phyloP scores from a whole-genome alignment of 345 rosid genomes.

The Turritis glabra region DNA sequence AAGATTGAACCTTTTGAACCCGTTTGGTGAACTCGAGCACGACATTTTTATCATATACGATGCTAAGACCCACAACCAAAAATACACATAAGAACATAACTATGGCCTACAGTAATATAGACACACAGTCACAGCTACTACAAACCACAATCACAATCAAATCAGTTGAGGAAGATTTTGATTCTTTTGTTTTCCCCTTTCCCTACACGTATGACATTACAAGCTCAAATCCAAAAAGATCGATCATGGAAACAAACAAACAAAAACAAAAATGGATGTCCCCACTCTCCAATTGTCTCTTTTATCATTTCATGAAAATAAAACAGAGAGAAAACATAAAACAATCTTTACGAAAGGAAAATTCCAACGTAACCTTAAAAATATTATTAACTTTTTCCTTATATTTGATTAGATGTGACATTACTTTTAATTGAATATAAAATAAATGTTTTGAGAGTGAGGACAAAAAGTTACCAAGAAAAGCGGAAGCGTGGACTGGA shows the following conservation, averaged over 20 bases:
- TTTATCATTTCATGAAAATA: constrained; percentile 15
- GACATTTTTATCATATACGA: constrained; percentile 16
- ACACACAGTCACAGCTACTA: constrained; percentile 1
- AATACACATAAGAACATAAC: constrained; percentile 23
- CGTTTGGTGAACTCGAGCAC: constrained; percentile 7
- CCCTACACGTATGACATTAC: constrained; percentile 13
- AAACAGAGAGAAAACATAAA: constrained; percentile 29
- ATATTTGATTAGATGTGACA: background rate
- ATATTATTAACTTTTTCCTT: background rate
- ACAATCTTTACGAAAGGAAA: constrained; percentile 20
- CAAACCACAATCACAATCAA: constrained; percentile 19
- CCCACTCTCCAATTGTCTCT: constrained; percentile 28
- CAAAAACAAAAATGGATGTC: background rate
- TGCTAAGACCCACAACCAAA: constrained; percentile 19
- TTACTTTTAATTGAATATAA: background rate
- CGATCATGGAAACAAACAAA: constrained; percentile 21
- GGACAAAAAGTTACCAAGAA: constrained; percentile 69
- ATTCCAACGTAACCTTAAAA: constrained; percentile 17
- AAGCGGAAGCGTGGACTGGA: constrained; percentile 92
- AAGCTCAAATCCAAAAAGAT: constrained; percentile 29
- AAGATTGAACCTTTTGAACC: constrained; percentile 18
- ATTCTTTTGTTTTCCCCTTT: background rate
- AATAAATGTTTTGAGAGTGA: background rate
- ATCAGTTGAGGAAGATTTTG: constrained; percentile 8
- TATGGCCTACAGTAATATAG: constrained; percentile 25